These are phyloP conservation scores for Ustilago shanxiensis DNA, from an alignment of 1,284 basidiomycete genomes.

Conservation along the genomic window DNA sequence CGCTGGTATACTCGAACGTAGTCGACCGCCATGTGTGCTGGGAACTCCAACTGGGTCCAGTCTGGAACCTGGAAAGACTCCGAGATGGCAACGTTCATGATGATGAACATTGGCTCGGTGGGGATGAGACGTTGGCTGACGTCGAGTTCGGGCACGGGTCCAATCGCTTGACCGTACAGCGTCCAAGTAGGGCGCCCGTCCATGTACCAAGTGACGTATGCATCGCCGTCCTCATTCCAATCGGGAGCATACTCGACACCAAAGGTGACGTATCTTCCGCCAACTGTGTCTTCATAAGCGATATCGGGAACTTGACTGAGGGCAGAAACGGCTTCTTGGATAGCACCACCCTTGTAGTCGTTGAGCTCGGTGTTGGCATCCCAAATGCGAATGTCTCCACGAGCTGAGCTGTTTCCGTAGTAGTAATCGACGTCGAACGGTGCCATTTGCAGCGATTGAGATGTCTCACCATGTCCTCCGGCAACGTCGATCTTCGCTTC, in stretches of 20 bases:
- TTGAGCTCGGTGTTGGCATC: constrained; percentile 58
- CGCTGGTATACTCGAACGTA: constrained; percentile 73
- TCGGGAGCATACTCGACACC: constrained; percentile 69
- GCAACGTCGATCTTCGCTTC: constrained; percentile 74
- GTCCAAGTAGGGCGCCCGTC: constrained; percentile 66
- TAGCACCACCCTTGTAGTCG: constrained; percentile 63
- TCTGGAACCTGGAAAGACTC: constrained; percentile 72
- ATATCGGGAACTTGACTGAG: constrained; percentile 58
- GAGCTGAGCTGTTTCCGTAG: constrained; percentile 51
- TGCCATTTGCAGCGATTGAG: constrained; percentile 68
- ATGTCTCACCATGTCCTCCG: constrained; percentile 58
- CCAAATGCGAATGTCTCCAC: constrained; percentile 54
- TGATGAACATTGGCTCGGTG: constrained; percentile 63
- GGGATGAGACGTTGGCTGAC: constrained; percentile 60
- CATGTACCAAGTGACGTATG: constrained; percentile 64
- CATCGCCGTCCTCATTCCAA: constrained; percentile 59
- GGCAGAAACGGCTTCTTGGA: constrained; percentile 69
- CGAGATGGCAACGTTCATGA: constrained; percentile 66
- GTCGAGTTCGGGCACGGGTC: constrained; percentile 49
- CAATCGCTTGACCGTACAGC: constrained; percentile 49
- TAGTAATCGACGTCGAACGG: constrained; percentile 67
- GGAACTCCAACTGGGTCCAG: constrained; percentile 70
- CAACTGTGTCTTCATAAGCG: constrained; percentile 50
- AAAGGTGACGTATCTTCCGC: constrained; percentile 54
- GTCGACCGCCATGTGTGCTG: constrained; percentile 71